A percentile compares a stretch with the other conserved stretches of the same genome.
phyloP scores from a whole-genome alignment of 2,329 filamentous ascomycete species.

The Nemania sp. region DNA sequence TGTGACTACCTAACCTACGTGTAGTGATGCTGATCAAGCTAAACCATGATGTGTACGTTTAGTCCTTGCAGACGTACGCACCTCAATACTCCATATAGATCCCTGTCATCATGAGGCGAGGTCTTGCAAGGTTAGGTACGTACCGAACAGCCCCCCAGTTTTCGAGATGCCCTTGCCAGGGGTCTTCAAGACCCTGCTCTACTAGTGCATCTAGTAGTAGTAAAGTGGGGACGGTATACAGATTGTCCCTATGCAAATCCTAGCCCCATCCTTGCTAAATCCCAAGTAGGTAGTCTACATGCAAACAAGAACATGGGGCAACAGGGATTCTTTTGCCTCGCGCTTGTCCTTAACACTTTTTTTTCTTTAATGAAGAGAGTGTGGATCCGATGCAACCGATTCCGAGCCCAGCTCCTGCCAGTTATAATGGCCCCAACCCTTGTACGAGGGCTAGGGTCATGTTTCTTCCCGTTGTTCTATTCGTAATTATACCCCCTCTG shows the following conservation, averaged over 20 bases:
- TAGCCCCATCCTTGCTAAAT: background rate
- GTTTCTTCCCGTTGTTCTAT: background rate
- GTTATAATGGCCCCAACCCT: background rate
- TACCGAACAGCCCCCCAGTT: constrained; percentile 11
- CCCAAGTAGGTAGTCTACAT: background rate
- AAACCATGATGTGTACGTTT: constrained; percentile 22
- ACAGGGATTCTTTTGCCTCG: constrained; percentile 17
- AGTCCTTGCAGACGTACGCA: background rate
- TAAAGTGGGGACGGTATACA: background rate
- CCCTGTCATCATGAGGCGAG: constrained; percentile 29
- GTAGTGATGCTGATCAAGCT: constrained; percentile 24
- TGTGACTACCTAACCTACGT: no score
- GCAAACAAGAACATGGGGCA: background rate
- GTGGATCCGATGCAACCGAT: constrained; percentile 17
- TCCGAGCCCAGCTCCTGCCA: constrained; percentile 1
- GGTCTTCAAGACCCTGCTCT: constrained; percentile 18
- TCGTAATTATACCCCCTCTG: background rate
- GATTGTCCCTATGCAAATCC: background rate
- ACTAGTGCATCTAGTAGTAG: background rate
- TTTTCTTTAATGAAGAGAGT: background rate
- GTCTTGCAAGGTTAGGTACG: constrained; percentile 22
- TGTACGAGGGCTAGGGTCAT: background rate
- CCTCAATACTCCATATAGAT: constrained; percentile 8
- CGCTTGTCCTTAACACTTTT: background rate
- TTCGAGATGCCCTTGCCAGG: constrained; percentile 17